phyloP scores from a whole-genome alignment of 2,329 filamentous ascomycete genomes.

The Exophiala sp. region DNA sequence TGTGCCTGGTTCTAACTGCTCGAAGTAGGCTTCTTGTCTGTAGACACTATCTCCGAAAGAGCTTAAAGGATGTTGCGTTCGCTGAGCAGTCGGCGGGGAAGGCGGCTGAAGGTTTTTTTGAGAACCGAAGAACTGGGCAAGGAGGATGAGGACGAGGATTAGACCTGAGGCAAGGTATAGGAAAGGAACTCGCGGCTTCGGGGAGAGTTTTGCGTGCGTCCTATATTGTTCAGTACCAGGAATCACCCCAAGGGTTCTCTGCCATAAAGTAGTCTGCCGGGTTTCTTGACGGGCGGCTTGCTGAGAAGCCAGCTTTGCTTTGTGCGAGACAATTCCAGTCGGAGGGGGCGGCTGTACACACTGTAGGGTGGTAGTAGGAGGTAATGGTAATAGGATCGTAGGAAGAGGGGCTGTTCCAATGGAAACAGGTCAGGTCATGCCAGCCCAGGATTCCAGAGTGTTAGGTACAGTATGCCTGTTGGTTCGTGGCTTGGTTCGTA shows the following conservation, averaged over 20 bases:
- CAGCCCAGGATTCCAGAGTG: background rate
- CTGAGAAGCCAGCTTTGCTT: constrained; percentile 20
- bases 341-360: constrained; percentile 8
- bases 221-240: constrained; percentile 20
- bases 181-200: constrained; percentile 15
- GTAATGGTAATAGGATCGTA: background rate
- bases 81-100: constrained; percentile 1
- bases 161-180: constrained; percentile 23
- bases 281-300: background rate
- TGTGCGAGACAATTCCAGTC: constrained; percentile 1
- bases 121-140: constrained; percentile 18
- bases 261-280: constrained; percentile 13
- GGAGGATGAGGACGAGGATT: constrained; percentile 17
- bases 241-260: constrained; percentile 13
- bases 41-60: constrained; percentile 29
- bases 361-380: background rate
- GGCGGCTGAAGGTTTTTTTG: constrained; percentile 8
- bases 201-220: constrained; percentile 18
- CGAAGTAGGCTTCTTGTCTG: constrained; percentile 29
- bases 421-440: background rate
- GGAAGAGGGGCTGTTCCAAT: background rate
- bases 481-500: background rate
- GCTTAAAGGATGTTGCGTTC: constrained; percentile 12
- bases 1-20: constrained; percentile 27
- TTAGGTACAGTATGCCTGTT: background rate